These are phyloP conservation scores for Phytophthora tubulina DNA, from an alignment of 352 stramenopile species.

Conservation along the genomic window DNA sequence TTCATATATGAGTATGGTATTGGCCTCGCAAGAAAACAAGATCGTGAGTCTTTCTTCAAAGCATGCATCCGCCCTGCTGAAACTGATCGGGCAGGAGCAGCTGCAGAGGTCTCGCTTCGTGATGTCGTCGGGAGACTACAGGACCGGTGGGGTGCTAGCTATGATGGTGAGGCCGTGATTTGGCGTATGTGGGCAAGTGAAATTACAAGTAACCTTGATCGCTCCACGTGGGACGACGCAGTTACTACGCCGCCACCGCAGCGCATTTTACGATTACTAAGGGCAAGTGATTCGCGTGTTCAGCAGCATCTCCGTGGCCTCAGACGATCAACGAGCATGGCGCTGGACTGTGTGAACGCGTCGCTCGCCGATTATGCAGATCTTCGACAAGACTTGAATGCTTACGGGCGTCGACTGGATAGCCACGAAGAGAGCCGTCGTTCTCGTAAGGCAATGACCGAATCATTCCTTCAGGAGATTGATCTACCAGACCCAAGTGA, in stretches of 20 bases:
- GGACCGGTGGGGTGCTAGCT: constrained; percentile 10
- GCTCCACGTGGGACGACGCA: neutral
- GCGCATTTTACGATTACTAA: constrained; percentile 11
- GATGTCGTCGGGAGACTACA: constrained; percentile 21
- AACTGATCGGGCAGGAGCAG: constrained; percentile 18
- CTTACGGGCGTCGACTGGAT: constrained; percentile 10
- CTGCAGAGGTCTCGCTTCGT: constrained; percentile 11
- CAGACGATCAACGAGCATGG: constrained; percentile 3
- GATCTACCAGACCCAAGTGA: constrained; percentile 6
- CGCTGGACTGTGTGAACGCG: constrained; percentile 11
- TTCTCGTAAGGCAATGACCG: constrained; percentile 1
- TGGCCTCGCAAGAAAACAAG: neutral
- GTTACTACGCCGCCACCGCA: constrained; percentile 9
- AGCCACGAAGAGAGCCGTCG: neutral
- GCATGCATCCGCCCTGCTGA: neutral
- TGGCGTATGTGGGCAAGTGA: constrained; percentile 36
- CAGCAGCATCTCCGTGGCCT: neutral
- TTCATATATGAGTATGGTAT: too few species aligned
- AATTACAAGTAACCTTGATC: constrained; percentile 8
- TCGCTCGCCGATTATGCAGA: constrained; percentile 10
- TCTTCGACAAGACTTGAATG: constrained; percentile 4
- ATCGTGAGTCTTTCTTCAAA: neutral
- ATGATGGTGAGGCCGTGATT: constrained; percentile 9
- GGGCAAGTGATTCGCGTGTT: constrained; percentile 11
- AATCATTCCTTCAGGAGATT: constrained; percentile 11